Evolutionary conservation across 345 rosid genomes (phyloP).

Genomic region (Rhodamnia rubescens): DNA sequence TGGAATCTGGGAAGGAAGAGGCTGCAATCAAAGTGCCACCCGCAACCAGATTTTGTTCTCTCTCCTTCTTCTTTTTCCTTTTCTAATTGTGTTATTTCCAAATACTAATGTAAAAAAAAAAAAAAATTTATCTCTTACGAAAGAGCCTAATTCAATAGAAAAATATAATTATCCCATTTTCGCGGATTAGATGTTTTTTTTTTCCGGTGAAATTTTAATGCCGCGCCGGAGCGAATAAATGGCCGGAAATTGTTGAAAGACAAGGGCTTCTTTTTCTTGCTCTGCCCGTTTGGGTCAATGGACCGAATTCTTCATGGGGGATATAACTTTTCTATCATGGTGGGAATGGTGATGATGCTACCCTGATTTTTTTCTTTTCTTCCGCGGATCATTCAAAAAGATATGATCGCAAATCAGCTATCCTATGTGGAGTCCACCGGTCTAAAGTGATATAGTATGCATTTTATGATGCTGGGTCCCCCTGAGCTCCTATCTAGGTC

Average conservation of each 20-base stretch:
- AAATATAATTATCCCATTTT: neutral
- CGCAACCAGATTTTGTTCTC: neutral
- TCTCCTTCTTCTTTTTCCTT: neutral
- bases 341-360: neutral
- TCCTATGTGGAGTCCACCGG: neutral
- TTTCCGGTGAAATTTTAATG: neutral
- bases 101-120: neutral
- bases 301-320: neutral
- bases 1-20: neutral
- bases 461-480: neutral
- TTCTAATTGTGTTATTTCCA: neutral
- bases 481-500: neutral
- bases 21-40: neutral
- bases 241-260: neutral
- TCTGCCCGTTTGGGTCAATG: neutral
- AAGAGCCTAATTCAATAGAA: neutral
- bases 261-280: neutral
- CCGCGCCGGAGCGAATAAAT: no score
- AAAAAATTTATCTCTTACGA: neutral
- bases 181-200: neutral
- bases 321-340: neutral
- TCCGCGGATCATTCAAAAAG: neutral
- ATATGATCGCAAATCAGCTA: neutral
- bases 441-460: neutral
- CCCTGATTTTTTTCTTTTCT: neutral